Percentiles rank a stretch among this genome's conserved stretches.
Evolutionary conservation across 163 green algal genomes (phyloP).

Genomic region (Picocystis sp.): DNA sequence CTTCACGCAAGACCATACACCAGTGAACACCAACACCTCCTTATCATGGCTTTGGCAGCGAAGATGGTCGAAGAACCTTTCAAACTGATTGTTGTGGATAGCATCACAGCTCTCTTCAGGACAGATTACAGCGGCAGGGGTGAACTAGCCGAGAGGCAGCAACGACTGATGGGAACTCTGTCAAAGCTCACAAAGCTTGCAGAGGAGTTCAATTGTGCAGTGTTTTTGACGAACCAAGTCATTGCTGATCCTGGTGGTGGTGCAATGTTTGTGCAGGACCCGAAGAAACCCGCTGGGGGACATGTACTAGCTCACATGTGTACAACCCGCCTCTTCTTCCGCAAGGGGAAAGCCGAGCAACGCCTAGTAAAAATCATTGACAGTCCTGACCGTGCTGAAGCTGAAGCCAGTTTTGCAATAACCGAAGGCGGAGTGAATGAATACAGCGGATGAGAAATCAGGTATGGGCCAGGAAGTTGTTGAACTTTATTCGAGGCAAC

Average conservation of each 20-base stretch:
- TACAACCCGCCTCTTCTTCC: constrained; percentile 51
- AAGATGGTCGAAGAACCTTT: constrained; percentile 80
- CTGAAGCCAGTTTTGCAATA: constrained; percentile 58
- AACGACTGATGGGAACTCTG: constrained; percentile 64
- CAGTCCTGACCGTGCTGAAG: constrained; percentile 54
- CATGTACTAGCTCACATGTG: constrained; percentile 60
- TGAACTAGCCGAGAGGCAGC: constrained; percentile 75
- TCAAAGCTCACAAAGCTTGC: constrained; percentile 48
- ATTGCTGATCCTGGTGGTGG: constrained; percentile 49
- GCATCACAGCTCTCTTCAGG: constrained; percentile 58
- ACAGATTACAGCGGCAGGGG: constrained; percentile 59
- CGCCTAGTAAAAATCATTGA: constrained; percentile 67
- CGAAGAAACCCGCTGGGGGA: constrained; percentile 58
- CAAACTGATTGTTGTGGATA: constrained; percentile 55
- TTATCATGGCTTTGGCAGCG: constrained; percentile 32
- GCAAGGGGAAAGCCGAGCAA: constrained; percentile 85
- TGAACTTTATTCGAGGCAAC: no score
- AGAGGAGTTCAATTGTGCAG: constrained; percentile 58
- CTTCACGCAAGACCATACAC: not conserved
- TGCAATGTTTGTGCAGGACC: constrained; percentile 72
- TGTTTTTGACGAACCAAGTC: constrained; percentile 82
- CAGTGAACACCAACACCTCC: constrained; percentile 25
- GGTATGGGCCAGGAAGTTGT: not conserved
- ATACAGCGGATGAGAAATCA: constrained; percentile 26
- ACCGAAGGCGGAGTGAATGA: constrained; percentile 30